Evolutionary conservation across 805 yeast genomes (phyloP).

Genomic region (Pichia cabralensis): DNA sequence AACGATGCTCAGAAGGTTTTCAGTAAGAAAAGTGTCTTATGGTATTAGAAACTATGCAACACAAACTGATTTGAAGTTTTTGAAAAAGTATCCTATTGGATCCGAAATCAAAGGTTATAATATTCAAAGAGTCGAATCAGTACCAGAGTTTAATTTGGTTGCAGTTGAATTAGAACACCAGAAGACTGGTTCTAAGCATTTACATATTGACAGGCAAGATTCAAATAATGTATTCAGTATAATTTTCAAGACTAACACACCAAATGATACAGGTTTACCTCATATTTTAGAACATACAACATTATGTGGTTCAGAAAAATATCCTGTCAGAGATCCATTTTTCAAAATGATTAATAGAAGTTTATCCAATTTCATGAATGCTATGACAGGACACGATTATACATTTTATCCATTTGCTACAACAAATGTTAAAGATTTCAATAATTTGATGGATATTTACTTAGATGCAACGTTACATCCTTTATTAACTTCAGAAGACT

Average conservation of each 20-base stretch:
- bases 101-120: constrained; percentile 54
- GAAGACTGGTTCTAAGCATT: constrained; percentile 65
- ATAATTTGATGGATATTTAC: constrained; percentile 78
- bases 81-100: constrained; percentile 53
- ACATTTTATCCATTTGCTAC: constrained; percentile 96
- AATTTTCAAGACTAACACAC: constrained; percentile 90
- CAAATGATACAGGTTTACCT: constrained; percentile 91
- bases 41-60: too few relatives aligned
- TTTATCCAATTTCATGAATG: constrained; percentile 95
- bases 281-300: constrained; percentile 96
- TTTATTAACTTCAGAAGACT: constrained; percentile 65
- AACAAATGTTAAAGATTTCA: constrained; percentile 72
- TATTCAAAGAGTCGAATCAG: constrained; percentile 50
- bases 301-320: constrained; percentile 83
- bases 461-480: constrained; percentile 84
- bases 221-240: constrained; percentile 80
- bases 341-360: constrained; percentile 95
- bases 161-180: constrained; percentile 67
- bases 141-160: constrained; percentile 74
- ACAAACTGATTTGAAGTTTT: constrained; percentile 2
- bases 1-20: too few relatives aligned
- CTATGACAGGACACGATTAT: constrained; percentile 96
- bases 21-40: constrained; percentile 4
- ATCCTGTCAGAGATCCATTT: constrained; percentile 94
- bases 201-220: constrained; percentile 80